A percentile compares a stretch with the other conserved stretches of the same genome.
Evolutionary conservation across 148 eudicot species (phyloP).

Genomic region (Camellia sinensis): DNA sequence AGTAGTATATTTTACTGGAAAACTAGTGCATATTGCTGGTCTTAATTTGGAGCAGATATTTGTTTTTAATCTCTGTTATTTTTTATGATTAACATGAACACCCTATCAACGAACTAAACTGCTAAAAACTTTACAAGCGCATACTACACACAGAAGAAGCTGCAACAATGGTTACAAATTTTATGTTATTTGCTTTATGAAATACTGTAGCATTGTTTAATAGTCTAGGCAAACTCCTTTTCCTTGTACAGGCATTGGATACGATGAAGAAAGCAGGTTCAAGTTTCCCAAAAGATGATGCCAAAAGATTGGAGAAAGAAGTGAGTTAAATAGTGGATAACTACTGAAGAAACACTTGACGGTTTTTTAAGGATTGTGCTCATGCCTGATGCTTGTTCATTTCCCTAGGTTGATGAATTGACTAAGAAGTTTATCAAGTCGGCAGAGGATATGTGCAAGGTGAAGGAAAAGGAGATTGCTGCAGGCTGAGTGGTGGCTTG

Average conservation of each 20-base stretch:
- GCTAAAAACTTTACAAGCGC: background rate
- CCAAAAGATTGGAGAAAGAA: conserved; percentile 88
- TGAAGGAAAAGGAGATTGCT: conserved; percentile 29
- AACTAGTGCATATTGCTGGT: background rate
- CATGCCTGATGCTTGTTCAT: conserved; percentile 3
- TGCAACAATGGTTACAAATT: background rate
- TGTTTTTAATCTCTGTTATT: background rate
- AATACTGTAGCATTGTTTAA: background rate
- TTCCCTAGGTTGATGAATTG: conserved; percentile 28
- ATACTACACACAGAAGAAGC: background rate
- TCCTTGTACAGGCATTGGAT: conserved; percentile 73
- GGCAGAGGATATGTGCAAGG: conserved; percentile 35
- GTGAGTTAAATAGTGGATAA: conserved; percentile 35
- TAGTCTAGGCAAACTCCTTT: conserved; percentile 10
- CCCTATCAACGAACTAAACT: background rate
- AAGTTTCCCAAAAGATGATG: conserved; percentile 66
- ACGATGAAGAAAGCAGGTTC: conserved; percentile 67
- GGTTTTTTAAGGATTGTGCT: background rate
- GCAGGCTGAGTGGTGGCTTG: conserved; percentile 12
- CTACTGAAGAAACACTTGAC: background rate
- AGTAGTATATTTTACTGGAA: background rate
- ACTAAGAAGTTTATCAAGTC: conserved; percentile 29
- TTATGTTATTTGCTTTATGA: background rate
- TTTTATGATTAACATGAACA: background rate
- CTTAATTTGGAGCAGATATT: background rate